phyloP scores from a whole-genome alignment of 768 basidiomycete genomes.

The Hericium erinaceus region DNA sequence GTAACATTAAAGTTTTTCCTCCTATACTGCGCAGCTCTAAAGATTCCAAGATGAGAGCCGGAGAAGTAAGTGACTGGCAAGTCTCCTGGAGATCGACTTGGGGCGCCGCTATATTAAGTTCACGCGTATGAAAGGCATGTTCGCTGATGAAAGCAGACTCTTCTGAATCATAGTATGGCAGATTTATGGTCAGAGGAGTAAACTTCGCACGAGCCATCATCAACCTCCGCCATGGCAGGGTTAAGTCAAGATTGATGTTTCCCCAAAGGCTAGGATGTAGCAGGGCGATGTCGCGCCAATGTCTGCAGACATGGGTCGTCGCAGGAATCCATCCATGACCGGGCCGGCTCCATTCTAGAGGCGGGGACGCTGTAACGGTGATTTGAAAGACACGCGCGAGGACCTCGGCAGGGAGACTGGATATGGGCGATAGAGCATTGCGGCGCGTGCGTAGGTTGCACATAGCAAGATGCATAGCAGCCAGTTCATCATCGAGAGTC shows the following conservation, averaged over 20 bases:
- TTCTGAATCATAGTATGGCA: background rate
- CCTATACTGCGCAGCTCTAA: background rate
- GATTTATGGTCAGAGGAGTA: background rate
- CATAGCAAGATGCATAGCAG: background rate
- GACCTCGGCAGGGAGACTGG: background rate
- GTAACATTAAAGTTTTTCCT: background rate
- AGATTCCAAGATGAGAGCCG: background rate
- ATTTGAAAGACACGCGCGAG: background rate
- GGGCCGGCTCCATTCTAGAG: background rate
- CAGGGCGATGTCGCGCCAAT: background rate
- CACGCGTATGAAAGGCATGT: background rate
- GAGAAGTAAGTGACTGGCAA: background rate
- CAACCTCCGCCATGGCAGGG: background rate
- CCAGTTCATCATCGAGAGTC: background rate
- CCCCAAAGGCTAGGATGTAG: background rate
- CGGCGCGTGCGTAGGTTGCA: background rate
- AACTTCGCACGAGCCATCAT: background rate
- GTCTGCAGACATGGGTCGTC: background rate
- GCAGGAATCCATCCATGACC: background rate
- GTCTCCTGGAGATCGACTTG: background rate
- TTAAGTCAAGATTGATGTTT: background rate
- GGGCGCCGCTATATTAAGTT: background rate
- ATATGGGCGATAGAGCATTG: background rate
- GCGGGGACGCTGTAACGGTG: background rate
- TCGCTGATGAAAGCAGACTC: background rate